These are phyloP conservation scores for Raffaelea arxii DNA, from an alignment of 2,329 filamentous ascomycete genomes.

Conservation along the genomic window DNA sequence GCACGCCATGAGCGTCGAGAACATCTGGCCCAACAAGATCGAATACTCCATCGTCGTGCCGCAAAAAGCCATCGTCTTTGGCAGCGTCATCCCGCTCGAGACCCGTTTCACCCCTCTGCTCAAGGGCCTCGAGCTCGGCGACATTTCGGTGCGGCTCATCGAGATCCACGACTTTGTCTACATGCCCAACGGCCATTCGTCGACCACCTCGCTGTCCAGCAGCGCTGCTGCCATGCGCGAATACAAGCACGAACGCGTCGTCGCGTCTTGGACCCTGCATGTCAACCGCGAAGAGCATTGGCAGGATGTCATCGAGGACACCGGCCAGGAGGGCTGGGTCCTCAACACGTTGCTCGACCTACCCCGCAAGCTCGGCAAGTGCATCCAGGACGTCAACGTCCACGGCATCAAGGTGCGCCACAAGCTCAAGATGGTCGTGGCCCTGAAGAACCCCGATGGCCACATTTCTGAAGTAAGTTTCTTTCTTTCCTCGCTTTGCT, in stretches of 20 bases:
- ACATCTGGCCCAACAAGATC: slow-evolving; percentile 95
- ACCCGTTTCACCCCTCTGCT: slow-evolving; percentile 81
- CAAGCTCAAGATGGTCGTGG: slow-evolving; percentile 84
- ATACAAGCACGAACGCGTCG: slow-evolving; percentile 55
- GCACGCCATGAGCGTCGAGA: slow-evolving; percentile 91
- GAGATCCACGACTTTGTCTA: slow-evolving; percentile 56
- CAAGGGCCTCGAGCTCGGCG: slow-evolving; percentile 80
- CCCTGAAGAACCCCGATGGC: slow-evolving; percentile 88
- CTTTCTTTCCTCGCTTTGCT: neutral
- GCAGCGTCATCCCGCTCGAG: slow-evolving; percentile 73
- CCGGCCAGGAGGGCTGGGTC: slow-evolving; percentile 55
- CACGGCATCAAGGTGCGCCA: slow-evolving; percentile 87
- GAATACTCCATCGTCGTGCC: slow-evolving; percentile 92
- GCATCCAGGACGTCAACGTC: slow-evolving; percentile 81
- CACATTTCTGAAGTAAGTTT: slow-evolving; percentile 63
- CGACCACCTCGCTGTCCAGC: slow-evolving; percentile 36
- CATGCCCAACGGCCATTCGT: slow-evolving; percentile 29
- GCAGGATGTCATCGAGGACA: slow-evolving; percentile 59
- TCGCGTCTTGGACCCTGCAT: slow-evolving; percentile 48
- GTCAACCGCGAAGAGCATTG: slow-evolving; percentile 53
- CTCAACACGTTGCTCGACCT: slow-evolving; percentile 56
- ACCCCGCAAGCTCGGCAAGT: slow-evolving; percentile 71
- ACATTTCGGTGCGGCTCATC: slow-evolving; percentile 68
- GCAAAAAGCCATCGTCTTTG: slow-evolving; percentile 89
- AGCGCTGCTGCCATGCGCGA: slow-evolving; percentile 39